Evolutionary conservation across 345 rosid genomes (phyloP).

Genomic region (Eucalyptus victrix): DNA sequence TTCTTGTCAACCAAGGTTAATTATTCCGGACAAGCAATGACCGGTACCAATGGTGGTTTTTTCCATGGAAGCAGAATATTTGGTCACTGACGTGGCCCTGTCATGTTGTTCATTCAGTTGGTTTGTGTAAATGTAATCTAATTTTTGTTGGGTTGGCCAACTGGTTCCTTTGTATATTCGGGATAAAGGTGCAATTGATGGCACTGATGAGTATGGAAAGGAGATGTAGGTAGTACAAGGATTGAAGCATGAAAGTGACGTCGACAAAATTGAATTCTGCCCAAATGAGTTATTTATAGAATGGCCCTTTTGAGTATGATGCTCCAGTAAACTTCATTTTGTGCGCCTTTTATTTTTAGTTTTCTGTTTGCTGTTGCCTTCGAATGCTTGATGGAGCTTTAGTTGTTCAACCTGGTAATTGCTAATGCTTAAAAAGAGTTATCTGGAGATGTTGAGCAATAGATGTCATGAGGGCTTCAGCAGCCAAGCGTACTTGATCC

Average conservation of each 20-base stretch:
- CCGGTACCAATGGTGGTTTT: not conserved
- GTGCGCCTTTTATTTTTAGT: not conserved
- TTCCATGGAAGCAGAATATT: not conserved
- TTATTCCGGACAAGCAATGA: not conserved
- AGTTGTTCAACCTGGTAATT: not conserved
- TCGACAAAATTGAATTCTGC: not conserved
- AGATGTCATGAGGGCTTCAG: not conserved
- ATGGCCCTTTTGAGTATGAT: not conserved
- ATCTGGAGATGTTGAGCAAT: not conserved
- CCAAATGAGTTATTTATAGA: not conserved
- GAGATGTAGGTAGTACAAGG: conserved; percentile 1
- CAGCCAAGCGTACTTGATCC: not conserved
- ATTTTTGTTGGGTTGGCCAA: conserved; percentile 16
- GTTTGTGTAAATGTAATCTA: conserved; percentile 7
- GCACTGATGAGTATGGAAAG: not conserved
- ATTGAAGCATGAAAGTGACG: not conserved
- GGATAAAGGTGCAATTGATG: not conserved
- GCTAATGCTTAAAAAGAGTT: not conserved
- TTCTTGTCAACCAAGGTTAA: not conserved
- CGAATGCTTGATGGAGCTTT: not conserved
- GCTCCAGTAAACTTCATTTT: not conserved
- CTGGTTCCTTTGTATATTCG: conserved; percentile 21
- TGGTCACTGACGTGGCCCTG: not conserved
- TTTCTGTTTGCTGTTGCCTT: not conserved
- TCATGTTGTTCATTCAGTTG: conserved; percentile 7